Evolutionary conservation across 2,329 filamentous ascomycete genomes (phyloP).

Genomic region (Pezizomycotina sp.): DNA sequence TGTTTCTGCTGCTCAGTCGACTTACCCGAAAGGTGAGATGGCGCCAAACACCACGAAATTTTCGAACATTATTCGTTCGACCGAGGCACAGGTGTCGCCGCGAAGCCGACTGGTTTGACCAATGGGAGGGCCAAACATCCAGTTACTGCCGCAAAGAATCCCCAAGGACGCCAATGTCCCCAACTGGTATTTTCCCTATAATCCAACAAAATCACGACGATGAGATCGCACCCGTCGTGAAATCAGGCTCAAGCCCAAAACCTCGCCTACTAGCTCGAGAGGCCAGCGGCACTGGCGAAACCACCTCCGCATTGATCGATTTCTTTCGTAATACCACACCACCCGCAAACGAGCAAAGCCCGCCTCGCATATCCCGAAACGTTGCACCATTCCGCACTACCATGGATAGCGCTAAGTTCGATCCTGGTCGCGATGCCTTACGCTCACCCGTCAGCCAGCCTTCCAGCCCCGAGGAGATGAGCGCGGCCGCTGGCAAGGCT

Average conservation of each 20-base stretch:
- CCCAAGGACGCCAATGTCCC: too few relatives aligned
- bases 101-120: too few relatives aligned
- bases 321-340: constrained; percentile 64
- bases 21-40: too few relatives aligned
- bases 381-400: constrained; percentile 73
- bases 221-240: constrained; percentile 9
- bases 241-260: constrained; percentile 8
- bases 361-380: constrained; percentile 53
- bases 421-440: constrained; percentile 13
- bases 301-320: constrained; percentile 78
- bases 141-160: too few relatives aligned
- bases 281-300: constrained; percentile 41
- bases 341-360: constrained; percentile 12
- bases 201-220: too few relatives aligned
- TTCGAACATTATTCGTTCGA: too few relatives aligned
- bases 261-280: constrained; percentile 54
- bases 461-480: too few relatives aligned
- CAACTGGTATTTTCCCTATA: too few relatives aligned
- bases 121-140: too few relatives aligned
- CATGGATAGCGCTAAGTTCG: constrained; percentile 62
- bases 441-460: constrained; percentile 1
- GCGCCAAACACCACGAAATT: too few relatives aligned
- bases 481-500: not conserved
- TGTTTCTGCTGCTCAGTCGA: too few relatives aligned
- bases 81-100: too few relatives aligned